phyloP scores from a whole-genome alignment of 1,139 yeast genomes.

The Saccharomycopsis phalli region DNA sequence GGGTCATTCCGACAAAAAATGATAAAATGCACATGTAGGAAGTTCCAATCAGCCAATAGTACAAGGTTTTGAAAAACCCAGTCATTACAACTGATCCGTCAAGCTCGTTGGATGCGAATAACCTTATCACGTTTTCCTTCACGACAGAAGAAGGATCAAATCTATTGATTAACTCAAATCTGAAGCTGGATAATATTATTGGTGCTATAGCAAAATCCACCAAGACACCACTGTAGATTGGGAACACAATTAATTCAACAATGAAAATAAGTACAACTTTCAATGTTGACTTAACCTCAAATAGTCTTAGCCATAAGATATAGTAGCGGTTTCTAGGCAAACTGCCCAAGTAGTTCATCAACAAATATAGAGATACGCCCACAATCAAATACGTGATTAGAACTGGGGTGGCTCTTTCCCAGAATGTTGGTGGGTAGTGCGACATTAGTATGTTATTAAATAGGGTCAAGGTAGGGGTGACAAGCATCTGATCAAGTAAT shows the following conservation, averaged over 20 bases:
- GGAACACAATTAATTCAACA: constrained; percentile 76
- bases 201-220: constrained; percentile 65
- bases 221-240: constrained; percentile 76
- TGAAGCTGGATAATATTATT: constrained; percentile 27
- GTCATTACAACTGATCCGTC: constrained; percentile 1
- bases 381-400: constrained; percentile 34
- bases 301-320: constrained; percentile 39
- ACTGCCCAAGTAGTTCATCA: constrained; percentile 32
- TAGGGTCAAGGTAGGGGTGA: constrained; percentile 24
- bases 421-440: constrained; percentile 22
- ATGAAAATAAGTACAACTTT: constrained; percentile 71
- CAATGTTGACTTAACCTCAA: constrained; percentile 51
- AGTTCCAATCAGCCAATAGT: constrained; percentile 75
- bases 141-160: constrained; percentile 3
- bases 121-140: constrained; percentile 2
- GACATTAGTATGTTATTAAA: constrained; percentile 25
- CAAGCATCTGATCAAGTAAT: constrained; percentile 3
- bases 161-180: constrained; percentile 8
- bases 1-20: constrained; percentile 73
- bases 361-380: constrained; percentile 26
- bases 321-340: constrained; percentile 42
- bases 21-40: constrained; percentile 84
- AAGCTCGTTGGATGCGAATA: constrained; percentile 11
- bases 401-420: constrained; percentile 30
- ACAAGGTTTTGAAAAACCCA: constrained; percentile 19